A percentile compares a stretch with the other conserved stretches of the same genome.
phyloP scores from a whole-genome alignment of 2,329 filamentous ascomycete species.

The Cercospora beticola region DNA sequence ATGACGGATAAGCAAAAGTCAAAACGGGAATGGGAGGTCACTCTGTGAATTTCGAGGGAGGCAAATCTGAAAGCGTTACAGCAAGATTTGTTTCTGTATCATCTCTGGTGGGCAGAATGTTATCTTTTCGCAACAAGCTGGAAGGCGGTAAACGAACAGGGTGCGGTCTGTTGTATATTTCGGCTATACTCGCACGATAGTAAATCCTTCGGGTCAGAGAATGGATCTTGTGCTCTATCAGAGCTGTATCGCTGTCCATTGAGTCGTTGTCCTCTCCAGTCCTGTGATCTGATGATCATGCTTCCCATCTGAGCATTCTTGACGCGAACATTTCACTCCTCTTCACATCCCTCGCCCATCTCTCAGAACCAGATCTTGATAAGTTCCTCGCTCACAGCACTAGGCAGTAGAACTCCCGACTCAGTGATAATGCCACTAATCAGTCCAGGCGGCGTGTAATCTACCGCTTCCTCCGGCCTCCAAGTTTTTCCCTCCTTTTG shows the following conservation, averaged over 20 bases:
- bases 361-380: constrained; percentile 59
- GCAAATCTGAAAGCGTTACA: background rate
- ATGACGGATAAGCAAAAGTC: constrained; percentile 8
- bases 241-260: background rate
- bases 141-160: background rate
- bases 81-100: background rate
- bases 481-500: constrained; percentile 26
- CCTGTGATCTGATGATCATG: background rate
- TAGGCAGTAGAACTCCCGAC: constrained; percentile 68
- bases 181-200: background rate
- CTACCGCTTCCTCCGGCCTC: constrained; percentile 56
- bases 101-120: background rate
- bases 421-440: constrained; percentile 76
- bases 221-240: background rate
- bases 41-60: background rate
- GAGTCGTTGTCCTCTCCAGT: background rate
- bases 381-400: constrained; percentile 68
- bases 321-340: background rate
- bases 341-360: background rate
- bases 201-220: background rate
- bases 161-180: background rate
- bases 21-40: background rate
- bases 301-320: background rate
- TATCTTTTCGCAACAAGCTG: background rate
- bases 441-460: constrained; percentile 64